phyloP scores from a whole-genome alignment of 1,284 basidiomycete species.

The Cutaneotrichosporon spelunceum region DNA sequence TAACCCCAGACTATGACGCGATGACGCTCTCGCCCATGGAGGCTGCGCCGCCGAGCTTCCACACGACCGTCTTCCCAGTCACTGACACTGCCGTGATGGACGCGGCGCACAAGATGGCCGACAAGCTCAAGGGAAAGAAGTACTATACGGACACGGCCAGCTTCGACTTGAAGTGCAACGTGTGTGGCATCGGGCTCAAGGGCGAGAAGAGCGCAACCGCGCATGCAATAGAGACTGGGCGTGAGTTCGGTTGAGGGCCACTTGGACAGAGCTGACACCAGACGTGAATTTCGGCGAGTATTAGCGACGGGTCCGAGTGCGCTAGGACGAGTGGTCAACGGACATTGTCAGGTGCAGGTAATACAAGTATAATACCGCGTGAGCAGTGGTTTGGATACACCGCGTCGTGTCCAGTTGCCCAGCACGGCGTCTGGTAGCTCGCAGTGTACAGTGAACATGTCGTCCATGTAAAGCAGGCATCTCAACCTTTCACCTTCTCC shows the following conservation, averaged over 20 bases:
- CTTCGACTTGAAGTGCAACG: constrained; percentile 67
- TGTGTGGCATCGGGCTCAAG: constrained; percentile 64
- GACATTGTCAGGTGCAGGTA: background rate
- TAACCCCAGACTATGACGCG: constrained; percentile 71
- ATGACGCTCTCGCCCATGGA: constrained; percentile 72
- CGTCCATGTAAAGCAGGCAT: background rate
- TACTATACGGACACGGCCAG: constrained; percentile 87
- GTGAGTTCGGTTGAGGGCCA: constrained; percentile 54
- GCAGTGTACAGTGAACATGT: background rate
- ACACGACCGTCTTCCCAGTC: constrained; percentile 76
- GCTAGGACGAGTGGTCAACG: too few relatives aligned
- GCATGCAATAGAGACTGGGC: constrained; percentile 82
- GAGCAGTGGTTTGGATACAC: background rate
- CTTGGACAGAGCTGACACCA: constrained; percentile 19
- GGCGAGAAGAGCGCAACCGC: constrained; percentile 87
- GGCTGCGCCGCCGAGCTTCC: constrained; percentile 75
- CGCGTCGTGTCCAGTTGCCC: background rate
- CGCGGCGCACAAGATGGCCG: constrained; percentile 69
- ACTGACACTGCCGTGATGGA: constrained; percentile 59
- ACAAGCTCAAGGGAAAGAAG: constrained; percentile 65
- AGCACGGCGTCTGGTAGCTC: background rate
- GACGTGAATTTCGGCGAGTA: constrained; percentile 77
- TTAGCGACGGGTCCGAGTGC: constrained; percentile 39
- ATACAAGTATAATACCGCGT: background rate
- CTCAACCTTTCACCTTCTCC: background rate